phyloP scores from a whole-genome alignment of 192 early-diverging fungal genomes.

The Podila horticola region DNA sequence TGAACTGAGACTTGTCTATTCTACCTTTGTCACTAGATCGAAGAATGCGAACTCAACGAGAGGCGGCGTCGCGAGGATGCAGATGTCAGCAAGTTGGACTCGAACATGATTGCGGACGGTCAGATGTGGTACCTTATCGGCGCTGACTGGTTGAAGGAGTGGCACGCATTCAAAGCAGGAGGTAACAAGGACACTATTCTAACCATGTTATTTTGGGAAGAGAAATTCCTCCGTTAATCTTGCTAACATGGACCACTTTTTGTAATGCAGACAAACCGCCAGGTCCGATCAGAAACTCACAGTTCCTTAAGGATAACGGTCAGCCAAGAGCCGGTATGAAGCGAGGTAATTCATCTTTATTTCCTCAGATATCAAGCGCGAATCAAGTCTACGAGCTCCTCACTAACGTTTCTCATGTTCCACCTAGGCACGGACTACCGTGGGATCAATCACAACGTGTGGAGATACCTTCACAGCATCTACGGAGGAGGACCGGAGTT shows the following conservation, averaged over 20 bases:
- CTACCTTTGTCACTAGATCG: conserved; percentile 21
- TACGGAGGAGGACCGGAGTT: conserved; percentile 56
- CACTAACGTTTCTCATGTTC: background rate
- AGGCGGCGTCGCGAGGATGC: conserved; percentile 41
- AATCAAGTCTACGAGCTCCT: background rate
- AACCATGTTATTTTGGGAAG: background rate
- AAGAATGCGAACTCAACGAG: conserved; percentile 42
- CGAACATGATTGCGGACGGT: conserved; percentile 33
- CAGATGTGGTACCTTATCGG: conserved; percentile 58
- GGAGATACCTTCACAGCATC: conserved; percentile 44
- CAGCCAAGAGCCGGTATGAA: conserved; percentile 53
- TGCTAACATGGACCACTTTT: background rate
- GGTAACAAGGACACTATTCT: conserved; percentile 24
- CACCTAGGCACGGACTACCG: conserved; percentile 48
- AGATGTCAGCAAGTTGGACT: conserved; percentile 43
- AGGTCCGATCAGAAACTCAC: conserved; percentile 49
- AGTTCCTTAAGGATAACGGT: conserved; percentile 52
- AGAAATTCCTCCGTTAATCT: background rate
- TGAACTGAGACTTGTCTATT: background rate
- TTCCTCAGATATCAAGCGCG: background rate
- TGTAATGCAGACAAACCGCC: conserved; percentile 35
- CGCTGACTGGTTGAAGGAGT: conserved; percentile 48
- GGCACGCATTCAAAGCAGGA: conserved; percentile 55
- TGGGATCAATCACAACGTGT: conserved; percentile 47
- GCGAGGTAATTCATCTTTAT: conserved; percentile 27